Conservation (phyloP, 2,329 filamentous ascomycete species). For the Ophiostoma montium region DNA sequence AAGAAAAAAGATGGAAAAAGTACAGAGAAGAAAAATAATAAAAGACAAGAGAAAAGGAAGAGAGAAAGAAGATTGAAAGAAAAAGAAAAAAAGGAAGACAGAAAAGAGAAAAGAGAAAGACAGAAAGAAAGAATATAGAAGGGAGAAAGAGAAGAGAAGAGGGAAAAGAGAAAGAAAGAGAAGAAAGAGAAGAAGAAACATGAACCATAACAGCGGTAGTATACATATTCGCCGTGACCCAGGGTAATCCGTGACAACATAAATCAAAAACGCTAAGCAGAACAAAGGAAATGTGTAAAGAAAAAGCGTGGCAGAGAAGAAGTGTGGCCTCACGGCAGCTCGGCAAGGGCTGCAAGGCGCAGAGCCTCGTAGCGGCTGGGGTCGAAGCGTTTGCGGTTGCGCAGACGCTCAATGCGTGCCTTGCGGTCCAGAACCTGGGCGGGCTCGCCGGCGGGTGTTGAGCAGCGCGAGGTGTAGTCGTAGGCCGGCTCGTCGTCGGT, state of each 20-base stretch:
- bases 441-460: constrained; percentile 20
- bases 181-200: no score
- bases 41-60: neutral
- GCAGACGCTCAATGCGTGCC: constrained; percentile 39
- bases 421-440: constrained; percentile 28
- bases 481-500: neutral
- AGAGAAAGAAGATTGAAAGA: neutral
- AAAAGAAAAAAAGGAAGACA: neutral
- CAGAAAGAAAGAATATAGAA: neutral
- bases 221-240: no score
- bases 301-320: neutral
- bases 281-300: neutral
- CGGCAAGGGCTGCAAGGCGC: constrained; percentile 35
- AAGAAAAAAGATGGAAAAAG: neutral
- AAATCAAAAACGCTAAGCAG: neutral
- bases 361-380: constrained; percentile 36
- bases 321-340: constrained; percentile 24
- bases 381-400: constrained; percentile 40
- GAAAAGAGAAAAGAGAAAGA: neutral
- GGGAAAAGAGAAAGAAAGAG: neutral
- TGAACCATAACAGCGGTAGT: neutral
- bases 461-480: constrained; percentile 5
- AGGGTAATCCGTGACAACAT: no score
- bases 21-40: neutral
- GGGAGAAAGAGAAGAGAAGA: neutral